Base-by-base conservation (phyloP, 2,329 filamentous ascomycete species). In the Penicillium nordicum region DNA sequence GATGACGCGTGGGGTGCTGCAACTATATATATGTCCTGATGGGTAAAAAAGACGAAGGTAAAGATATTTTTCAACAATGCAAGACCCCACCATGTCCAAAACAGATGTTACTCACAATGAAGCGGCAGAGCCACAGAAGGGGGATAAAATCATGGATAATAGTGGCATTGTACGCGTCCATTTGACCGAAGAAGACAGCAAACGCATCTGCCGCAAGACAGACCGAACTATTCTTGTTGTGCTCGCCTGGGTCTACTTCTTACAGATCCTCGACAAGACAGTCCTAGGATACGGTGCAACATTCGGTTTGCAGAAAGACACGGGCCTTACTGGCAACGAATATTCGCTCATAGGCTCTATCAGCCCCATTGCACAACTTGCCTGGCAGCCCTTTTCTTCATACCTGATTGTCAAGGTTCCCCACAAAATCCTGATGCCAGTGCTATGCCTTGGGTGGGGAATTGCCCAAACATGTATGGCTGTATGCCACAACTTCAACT, bases 381-480 rank as follows among this genome's bases (percentile, higher is more conserved):
- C 72, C 42, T 85, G 83, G 81, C 82, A 85, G 58, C 84, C 84
- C 0, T 82, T 86, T 57, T 84, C 83, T 0, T 82, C 82, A 0
- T 77, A 79, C 55, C 75, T 87, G 32, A 86, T 87, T 57, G 82
- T 87, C 60, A 84, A 81, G 61, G 78, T 87, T 0, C 84, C 83
- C 0, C 83, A 83, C 60, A 78, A 81, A 1, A 81, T 84, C 32
- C 70, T 87, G 10, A 84, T 86, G 81, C 79, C 84, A 0, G 44
- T 62, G 0, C 62, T 81, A 12, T 69, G 75, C 36, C 66, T 81
- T 4, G 79, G 78, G 14, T 81, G 79, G 79, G 79, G 79, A 3
- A 72, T 79, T 53, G 74, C 79, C 10, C 78, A 80, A 60, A 67
- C 78, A 1, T 69, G 67, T 25, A 80, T 81, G 78, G 78, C 77